These are phyloP conservation scores for Incumbomyces lentus DNA, from an alignment of 2,329 filamentous ascomycete genomes.

Conservation along the genomic window DNA sequence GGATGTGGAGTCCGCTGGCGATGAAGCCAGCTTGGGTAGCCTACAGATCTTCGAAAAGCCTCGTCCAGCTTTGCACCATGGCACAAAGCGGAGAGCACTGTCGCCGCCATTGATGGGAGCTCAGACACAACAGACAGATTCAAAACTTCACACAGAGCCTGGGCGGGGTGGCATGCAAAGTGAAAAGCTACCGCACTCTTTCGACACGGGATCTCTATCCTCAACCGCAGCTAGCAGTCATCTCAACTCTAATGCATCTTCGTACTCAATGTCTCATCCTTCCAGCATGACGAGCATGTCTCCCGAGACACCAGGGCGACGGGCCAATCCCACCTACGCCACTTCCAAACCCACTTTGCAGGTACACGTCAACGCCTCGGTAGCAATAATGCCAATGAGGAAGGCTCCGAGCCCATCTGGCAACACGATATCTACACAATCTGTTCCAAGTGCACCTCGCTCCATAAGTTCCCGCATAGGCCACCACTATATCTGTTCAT, in stretches of 20 bases:
- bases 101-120: constrained; percentile 49
- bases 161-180: too few relatives aligned
- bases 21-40: constrained; percentile 29
- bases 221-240: constrained; percentile 54
- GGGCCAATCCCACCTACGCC: too few relatives aligned
- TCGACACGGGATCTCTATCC: constrained; percentile 48
- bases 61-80: constrained; percentile 22
- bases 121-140: constrained; percentile 14
- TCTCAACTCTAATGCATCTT: constrained; percentile 54
- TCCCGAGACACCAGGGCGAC: constrained; percentile 25
- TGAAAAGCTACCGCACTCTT: too few relatives aligned
- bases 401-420: constrained; percentile 1
- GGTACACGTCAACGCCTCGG: constrained; percentile 27
- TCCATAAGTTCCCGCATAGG: constrained; percentile 37
- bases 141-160: too few relatives aligned
- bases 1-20: constrained; percentile 32
- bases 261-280: constrained; percentile 46
- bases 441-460: constrained; percentile 26
- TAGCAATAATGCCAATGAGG: constrained; percentile 25
- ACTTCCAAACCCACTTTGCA: constrained; percentile 50
- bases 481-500: constrained; percentile 69
- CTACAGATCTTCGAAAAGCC: constrained; percentile 29
- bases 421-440: constrained; percentile 18
- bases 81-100: constrained; percentile 25
- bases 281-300: constrained; percentile 55